Base-by-base conservation (phyloP, 805 yeast genomes). In the Suhomyces pyralidae region DNA sequence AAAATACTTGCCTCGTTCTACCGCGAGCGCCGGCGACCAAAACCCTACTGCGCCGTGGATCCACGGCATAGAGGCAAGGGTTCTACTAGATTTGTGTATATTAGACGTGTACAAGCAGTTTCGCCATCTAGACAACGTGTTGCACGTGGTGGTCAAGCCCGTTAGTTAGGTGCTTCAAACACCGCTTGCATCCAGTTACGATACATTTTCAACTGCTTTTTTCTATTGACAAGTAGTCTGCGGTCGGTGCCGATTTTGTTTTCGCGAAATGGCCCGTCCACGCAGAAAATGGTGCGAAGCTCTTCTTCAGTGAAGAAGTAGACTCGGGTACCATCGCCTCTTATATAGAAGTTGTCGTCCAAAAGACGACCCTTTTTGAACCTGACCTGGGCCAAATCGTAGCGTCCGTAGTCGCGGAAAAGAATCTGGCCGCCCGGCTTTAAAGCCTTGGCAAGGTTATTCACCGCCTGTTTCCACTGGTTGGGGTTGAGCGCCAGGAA, bases 271-370 rank as follows among this genome's bases (percentile, higher is more conserved):
- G 76, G 76, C 5, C 78, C 74, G 25, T 69, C 63, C 7, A 48
- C 49, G 46, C 71, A 64, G 66, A 93, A 94, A 3, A 93, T 88
- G 45, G 80, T 74, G 55, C 88, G 77, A 53, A 93, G 70, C 70
- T 94, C 97, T 54, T 93, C 96, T 66, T 93, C 98, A 2, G 97
- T 90, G 74, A 94, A 94, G 73, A 94, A 94, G 68, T 94, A 94
- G 10, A 94, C 99, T 60, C 99, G 79, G 0, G 99, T 94, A 46
- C 99, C 99, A 67, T 94, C 99, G 38, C 99, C 99, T 63, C 99
- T 82, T 38, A 92, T 90, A 69, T 94, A 94, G 65, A 94, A 94
- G 69, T 94, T 92, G 52, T 93, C 97, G 51, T 90, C 97, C 51
- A 94, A 68, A 25, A 90, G 70, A 61, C 98, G 81, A 46, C 89